Base-by-base conservation (phyloP, 179 eudicot genomes). In the Vitellaria paradoxa region DNA sequence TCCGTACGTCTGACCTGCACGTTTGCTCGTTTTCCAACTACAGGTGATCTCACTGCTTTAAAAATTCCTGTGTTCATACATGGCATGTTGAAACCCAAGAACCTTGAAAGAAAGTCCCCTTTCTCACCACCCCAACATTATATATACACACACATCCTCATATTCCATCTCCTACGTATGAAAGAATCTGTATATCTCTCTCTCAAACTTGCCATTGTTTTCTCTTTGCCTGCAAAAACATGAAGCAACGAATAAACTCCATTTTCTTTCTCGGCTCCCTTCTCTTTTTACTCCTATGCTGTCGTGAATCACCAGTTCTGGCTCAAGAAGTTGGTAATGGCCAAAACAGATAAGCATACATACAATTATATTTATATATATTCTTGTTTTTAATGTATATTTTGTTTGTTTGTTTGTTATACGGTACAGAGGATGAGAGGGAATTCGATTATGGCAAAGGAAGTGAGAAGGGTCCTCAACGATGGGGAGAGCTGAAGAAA, bases 401-500 rank as follows among this genome's bases (percentile, higher is more conserved):
- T 50, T 12, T 50, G 55, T 50, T 7, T 50, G 55, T 50, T 7
- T 50, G 55, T 50, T 50, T 50, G 12, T 0, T 50, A 40, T 4
- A 55, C 83, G 82, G 18, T 85, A 47, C 66, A 77, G 75, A 86
- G 85, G 85, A 61, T 37, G 49, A 82, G 68, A 68, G 18, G 6
- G 73, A 77, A 18, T 77, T 89, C 23, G 85, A 84, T 70, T 89
- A 89, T 52, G 26, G 9, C 0, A 63, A 68, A 63, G 81, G 84
- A 1, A 75, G 88, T 12, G 75, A 70, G 8, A 85, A 59, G 77
- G 93, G 91, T 18, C 93, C 93, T 1, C 55, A 46, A 18, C 70
- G 72, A 0, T 89, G 93, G 93, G 93, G 91, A 15, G 70, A 81
- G 37, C 47, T 89, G 5, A 81, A 80, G 77, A 37, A 79, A 13